Conservation (phyloP, 164 flowering plant species). For the Nymphaea colorata region DNA sequence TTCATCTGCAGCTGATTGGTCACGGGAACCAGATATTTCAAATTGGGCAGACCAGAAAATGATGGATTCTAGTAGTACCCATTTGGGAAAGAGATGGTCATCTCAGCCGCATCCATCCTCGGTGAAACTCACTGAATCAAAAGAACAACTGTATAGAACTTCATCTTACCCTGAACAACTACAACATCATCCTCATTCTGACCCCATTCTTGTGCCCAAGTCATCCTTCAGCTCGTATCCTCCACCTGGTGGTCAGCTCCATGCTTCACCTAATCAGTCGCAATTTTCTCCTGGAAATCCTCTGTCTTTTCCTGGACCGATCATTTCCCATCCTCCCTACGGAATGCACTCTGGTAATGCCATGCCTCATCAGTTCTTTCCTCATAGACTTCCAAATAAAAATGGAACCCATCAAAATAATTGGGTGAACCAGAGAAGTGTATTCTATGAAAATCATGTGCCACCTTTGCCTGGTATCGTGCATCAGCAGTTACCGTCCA, state of each 20-base stretch:
- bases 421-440: slow-evolving; percentile 47
- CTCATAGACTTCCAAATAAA: slow-evolving; percentile 35
- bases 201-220: slow-evolving; percentile 51
- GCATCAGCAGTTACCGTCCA: slow-evolving; percentile 47
- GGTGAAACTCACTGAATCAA: slow-evolving; percentile 22
- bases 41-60: slow-evolving; percentile 50
- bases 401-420: slow-evolving; percentile 31
- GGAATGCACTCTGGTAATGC: slow-evolving; percentile 37
- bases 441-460: slow-evolving; percentile 45
- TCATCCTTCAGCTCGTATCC: slow-evolving; percentile 66
- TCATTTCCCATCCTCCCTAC: slow-evolving; percentile 41
- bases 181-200: slow-evolving; percentile 37
- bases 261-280: slow-evolving; percentile 41
- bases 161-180: slow-evolving; percentile 69
- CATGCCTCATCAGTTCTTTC: slow-evolving; percentile 28
- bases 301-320: slow-evolving; percentile 36
- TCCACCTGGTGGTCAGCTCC: slow-evolving; percentile 59
- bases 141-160: slow-evolving; percentile 60
- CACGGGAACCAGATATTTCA: slow-evolving; percentile 40
- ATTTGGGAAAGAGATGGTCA: slow-evolving; percentile 61
- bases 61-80: slow-evolving; percentile 26
- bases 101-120: slow-evolving; percentile 51
- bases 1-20: slow-evolving; percentile 69
- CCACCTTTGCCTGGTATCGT: slow-evolving; percentile 31
- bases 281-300: slow-evolving; percentile 32